Evolutionary conservation across 108 stramenopile species (phyloP), one percentile per base, ranked within the genome.

Genomic region (Hondaea fermentalgiana): DNA sequence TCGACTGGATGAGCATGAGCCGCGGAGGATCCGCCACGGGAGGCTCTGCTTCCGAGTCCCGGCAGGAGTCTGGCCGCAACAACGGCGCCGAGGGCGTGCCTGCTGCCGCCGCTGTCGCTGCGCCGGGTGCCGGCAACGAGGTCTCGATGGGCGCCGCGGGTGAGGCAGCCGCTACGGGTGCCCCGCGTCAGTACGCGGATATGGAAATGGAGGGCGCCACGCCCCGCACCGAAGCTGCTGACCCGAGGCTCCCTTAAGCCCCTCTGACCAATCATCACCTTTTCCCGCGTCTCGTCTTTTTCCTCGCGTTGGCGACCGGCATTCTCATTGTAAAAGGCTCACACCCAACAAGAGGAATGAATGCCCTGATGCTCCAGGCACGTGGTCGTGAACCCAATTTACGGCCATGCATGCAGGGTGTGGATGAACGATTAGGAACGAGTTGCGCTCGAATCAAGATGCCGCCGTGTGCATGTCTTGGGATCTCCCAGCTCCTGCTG

Each of bases 1-100:
- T 98, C 92, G 99, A 99, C 94, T 99, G 99, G 99, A 83, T 83
- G 76, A 83, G 51, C 4, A 83, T 83, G 76, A 83, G 76, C 76
- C 6, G 76, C 10, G 76, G 76, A 12, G 76, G 76, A 21, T 53
- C 49, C 64, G 64, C 64, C 17, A 23, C 64, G 10, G 64, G 64
- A 8, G 64, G 64, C 64, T 69, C 64, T 0, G 64, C 64, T 17
- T 28, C 35, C 10, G 64, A 69, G 3, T 69, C 64, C 3, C 25
- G 64, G 8, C 64, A 69, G 42, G 64, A 69, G 8, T 69, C 64
- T 3, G 64, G 64, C 64, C 64, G 64, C 42, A 69, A 69, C 64
- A 69, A 69, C 64, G 64, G 64, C 42, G 64, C 64, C 25, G 64
- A 69, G 64, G 64, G 64, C 42, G 64, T 69, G 10, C 64, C 64